Percentiles rank a stretch among this genome's conserved stretches.
Evolutionary conservation across 1,139 yeast genomes (phyloP).

Genomic region (Suhomyces bolitotheri): DNA sequence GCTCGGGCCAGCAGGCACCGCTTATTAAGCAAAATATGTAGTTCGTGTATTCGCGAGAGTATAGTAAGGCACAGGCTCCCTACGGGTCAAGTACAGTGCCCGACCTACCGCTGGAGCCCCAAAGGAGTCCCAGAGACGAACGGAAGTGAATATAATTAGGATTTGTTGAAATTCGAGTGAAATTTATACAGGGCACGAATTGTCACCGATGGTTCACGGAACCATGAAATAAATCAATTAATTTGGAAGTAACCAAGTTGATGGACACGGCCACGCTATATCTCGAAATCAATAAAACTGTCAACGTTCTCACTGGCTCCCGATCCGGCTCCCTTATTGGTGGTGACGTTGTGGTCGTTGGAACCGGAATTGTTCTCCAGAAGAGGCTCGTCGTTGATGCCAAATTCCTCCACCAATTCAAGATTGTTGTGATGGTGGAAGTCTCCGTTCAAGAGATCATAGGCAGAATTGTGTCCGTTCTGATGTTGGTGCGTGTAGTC

Average conservation of each 20-base stretch:
- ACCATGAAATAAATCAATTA: constrained; percentile 1
- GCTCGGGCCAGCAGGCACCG: too few relatives aligned
- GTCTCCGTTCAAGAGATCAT: constrained; percentile 8
- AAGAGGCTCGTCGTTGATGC: constrained; percentile 3
- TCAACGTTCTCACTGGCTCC: constrained; percentile 15
- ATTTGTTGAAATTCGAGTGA: too few relatives aligned
- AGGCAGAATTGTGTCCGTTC: constrained; percentile 7
- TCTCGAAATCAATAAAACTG: constrained; percentile 19
- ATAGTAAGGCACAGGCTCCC: too few relatives aligned
- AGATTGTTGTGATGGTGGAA: constrained; percentile 9
- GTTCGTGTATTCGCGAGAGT: too few relatives aligned
- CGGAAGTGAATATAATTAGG: too few relatives aligned
- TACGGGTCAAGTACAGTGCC: too few relatives aligned
- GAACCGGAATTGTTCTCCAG: neutral
- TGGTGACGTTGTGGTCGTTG: constrained; percentile 2
- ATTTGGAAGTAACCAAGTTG: too few relatives aligned
- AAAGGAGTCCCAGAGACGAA: too few relatives aligned
- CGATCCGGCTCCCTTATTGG: constrained; percentile 1
- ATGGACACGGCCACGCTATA: constrained; percentile 4
- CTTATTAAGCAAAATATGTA: too few relatives aligned
- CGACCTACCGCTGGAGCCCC: too few relatives aligned
- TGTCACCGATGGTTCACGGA: constrained; percentile 3
- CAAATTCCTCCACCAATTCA: constrained; percentile 8
- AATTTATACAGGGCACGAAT: too few relatives aligned
- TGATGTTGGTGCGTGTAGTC: constrained; percentile 14